Base-by-base conservation (phyloP, 192 early-diverging fungal genomes). In the Coemansia sp. region DNA sequence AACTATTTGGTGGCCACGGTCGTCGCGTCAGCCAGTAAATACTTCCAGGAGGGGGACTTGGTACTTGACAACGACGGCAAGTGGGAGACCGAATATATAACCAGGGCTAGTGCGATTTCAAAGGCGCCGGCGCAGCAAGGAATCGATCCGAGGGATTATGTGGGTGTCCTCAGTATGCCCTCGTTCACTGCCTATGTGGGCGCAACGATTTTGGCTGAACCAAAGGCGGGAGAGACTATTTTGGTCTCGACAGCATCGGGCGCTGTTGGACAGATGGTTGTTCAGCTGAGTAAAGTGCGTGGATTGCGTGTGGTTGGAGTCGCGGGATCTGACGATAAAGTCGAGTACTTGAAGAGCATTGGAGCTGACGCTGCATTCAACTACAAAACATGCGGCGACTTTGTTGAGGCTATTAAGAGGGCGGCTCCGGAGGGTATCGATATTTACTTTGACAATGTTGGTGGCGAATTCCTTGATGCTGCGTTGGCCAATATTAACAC, bases 351-450 rank as follows among this genome's bases (percentile, higher is more conserved):
- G 20, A 86, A 87, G 64, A 85, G 86, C 39, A 72, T 90, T 39
- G 91, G 91, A 7, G 92, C 92, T 53, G 94, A 97, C 77, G 92
- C 83, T 5, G 96, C 86, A 16, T 93, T 97, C 86, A 97, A 97
- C 86, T 97, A 97, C 90, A 97, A 95, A 75, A 94, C 88, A 0
- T 85, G 79, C 8, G 85, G 81, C 22, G 64, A 72, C 39, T 62
- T 71, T 11, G 66, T 71, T 0, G 75, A 66, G 0, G 87, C 85
- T 15, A 87, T 97, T 22, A 83, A 71, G 46, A 70, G 87, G 74
- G 72, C 81, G 1, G 89, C 89, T 29, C 94, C 94, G n/a, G 80
- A 92, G 11, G 94, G 95, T 38, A 88, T 97, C 66, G 95, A 97
- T 69, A 87, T 95, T 31, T 95, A 95, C 73, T 95, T 90, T 80